Evolutionary conservation across 192 early-diverging fungal genomes (phyloP).

Genomic region (Coemansia sp.): DNA sequence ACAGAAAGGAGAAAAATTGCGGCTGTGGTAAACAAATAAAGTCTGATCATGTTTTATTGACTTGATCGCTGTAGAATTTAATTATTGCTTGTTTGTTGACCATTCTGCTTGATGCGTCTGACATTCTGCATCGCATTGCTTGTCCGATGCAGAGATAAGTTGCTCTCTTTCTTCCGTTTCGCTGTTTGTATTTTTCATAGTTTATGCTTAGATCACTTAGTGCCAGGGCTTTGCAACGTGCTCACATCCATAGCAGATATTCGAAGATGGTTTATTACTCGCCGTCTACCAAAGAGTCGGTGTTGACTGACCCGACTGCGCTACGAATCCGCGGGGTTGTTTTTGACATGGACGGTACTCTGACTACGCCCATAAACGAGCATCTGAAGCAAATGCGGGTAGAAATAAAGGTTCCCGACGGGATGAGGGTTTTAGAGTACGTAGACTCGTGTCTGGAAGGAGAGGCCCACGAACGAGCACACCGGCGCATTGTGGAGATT

Average conservation of each 20-base stretch:
- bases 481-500: conserved; percentile 38
- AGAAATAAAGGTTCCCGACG: conserved; percentile 36
- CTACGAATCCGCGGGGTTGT: conserved; percentile 49
- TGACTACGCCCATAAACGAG: conserved; percentile 48
- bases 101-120: background rate
- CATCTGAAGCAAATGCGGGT: conserved; percentile 37
- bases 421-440: conserved; percentile 39
- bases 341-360: conserved; percentile 56
- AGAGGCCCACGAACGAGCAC: conserved; percentile 26
- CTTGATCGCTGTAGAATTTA: background rate
- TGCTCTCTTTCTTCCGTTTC: background rate
- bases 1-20: background rate
- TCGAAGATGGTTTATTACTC: conserved; percentile 27
- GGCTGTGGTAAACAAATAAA: background rate
- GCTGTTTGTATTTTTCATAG: background rate
- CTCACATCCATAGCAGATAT: background rate
- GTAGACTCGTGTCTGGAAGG: conserved; percentile 36
- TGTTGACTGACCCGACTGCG: conserved; percentile 15
- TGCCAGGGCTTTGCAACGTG: background rate
- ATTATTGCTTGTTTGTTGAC: background rate
- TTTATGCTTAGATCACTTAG: background rate
- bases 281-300: conserved; percentile 35
- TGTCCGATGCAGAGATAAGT: background rate
- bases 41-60: background rate
- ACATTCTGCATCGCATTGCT: background rate